phyloP scores from a whole-genome alignment of 2,329 filamentous ascomycete species.

The Fusarium agapanthi region DNA sequence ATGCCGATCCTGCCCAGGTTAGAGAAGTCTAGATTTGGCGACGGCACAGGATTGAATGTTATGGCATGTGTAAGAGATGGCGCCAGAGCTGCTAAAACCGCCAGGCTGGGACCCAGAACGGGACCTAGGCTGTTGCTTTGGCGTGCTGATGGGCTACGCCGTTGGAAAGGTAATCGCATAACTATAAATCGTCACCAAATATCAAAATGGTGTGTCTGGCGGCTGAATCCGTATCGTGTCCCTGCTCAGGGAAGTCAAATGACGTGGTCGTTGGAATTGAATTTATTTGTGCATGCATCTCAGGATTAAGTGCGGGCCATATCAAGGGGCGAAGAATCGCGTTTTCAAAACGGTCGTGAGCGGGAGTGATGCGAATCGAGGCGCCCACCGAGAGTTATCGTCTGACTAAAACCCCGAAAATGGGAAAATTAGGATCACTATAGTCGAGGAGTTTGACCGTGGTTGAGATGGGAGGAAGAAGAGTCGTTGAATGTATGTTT shows the following conservation, averaged over 20 bases:
- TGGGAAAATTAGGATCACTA: not conserved
- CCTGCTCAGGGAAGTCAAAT: slow-evolving; percentile 11
- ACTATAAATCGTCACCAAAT: slow-evolving; percentile 40
- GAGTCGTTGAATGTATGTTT: slow-evolving; percentile 4
- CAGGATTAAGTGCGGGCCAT: slow-evolving; percentile 42
- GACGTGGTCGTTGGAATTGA: slow-evolving; percentile 22
- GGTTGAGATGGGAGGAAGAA: slow-evolving; percentile 12
- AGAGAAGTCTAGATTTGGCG: slow-evolving; percentile 79
- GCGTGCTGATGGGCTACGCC: slow-evolving; percentile 53
- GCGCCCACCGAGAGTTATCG: not conserved
- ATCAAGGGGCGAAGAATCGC: slow-evolving; percentile 36
- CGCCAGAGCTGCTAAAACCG: slow-evolving; percentile 53
- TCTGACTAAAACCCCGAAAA: not conserved
- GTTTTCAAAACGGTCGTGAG: slow-evolving; percentile 21
- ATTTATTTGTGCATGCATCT: slow-evolving; percentile 41
- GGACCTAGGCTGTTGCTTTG: slow-evolving; percentile 43
- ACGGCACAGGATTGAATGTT: slow-evolving; percentile 68
- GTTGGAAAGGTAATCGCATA: slow-evolving; percentile 60
- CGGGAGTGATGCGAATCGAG: slow-evolving; percentile 4
- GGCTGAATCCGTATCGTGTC: not conserved
- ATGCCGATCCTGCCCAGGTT: slow-evolving; percentile 84
- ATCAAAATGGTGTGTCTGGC: slow-evolving; percentile 16
- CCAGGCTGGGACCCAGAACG: slow-evolving; percentile 44
- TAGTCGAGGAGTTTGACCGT: not conserved
- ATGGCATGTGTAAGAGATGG: slow-evolving; percentile 58